phyloP scores from a whole-genome alignment of 2,329 filamentous ascomycete species.

The Diaporthe australafricana region DNA sequence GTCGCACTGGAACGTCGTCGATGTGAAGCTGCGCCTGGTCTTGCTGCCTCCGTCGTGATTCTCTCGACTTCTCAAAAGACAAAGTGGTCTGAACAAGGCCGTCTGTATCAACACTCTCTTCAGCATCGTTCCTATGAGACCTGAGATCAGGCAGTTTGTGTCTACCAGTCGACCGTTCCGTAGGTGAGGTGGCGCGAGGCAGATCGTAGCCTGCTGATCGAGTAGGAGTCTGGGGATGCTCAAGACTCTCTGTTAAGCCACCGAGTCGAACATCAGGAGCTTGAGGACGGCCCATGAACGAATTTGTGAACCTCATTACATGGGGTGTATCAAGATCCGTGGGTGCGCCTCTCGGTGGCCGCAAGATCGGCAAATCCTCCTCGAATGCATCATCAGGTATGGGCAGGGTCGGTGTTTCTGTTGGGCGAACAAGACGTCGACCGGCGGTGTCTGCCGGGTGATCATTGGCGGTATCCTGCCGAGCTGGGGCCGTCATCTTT shows the following conservation, averaged over 20 bases:
- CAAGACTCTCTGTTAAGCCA: neutral
- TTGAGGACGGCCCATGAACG: neutral
- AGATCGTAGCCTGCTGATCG: neutral
- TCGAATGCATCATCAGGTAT: neutral
- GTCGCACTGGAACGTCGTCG: slow-evolving; percentile 4
- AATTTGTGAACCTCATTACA: neutral
- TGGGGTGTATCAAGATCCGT: slow-evolving; percentile 44
- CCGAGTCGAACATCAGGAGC: neutral
- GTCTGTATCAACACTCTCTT: neutral
- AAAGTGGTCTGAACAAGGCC: slow-evolving; percentile 13
- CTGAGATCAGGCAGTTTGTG: slow-evolving; percentile 12
- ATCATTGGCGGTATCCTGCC: neutral
- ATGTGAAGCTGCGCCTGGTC: slow-evolving; percentile 16
- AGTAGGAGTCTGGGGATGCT: neutral
- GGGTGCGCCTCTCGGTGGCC: slow-evolving; percentile 43
- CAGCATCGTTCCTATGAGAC: neutral
- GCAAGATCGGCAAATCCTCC: slow-evolving; percentile 45
- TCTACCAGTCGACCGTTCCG: neutral
- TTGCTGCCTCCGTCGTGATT: neutral
- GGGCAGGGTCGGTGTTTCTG: neutral
- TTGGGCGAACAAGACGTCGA: neutral
- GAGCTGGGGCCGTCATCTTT: slow-evolving; percentile 47
- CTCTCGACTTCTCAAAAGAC: neutral
- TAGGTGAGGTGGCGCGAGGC: neutral
- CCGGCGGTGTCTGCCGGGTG: neutral